Base-by-base conservation (phyloP, 768 basidiomycete genomes). In the Suillus sp. region DNA sequence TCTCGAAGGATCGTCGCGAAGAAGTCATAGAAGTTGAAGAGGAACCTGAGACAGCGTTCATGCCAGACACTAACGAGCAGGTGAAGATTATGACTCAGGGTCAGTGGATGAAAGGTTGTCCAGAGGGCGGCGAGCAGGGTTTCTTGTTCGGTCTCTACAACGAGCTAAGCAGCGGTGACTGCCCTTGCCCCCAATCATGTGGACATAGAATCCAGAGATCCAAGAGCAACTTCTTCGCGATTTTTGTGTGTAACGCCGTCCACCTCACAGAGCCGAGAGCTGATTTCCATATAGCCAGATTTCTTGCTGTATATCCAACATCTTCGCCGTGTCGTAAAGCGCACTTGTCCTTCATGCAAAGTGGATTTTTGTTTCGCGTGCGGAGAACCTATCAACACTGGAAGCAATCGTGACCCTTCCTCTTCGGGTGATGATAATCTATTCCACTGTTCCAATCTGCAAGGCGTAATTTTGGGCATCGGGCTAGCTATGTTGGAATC, bases 101-200 rank as follows among this genome's bases (percentile, higher is more conserved):
- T 32, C 89, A 95, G 71, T 97, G 94, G 94, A 97, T 97, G 95
- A 93, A 92, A 73, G 95, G 95, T 22, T 97, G 95, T 75, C 95
- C 95, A 0, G 95, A 96, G 74, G 93, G 92, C 59, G 88, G 89
- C 70, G 95, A 97, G 74, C 95, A 97, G 71, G 86, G 86, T 63
- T 91, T 91, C 77, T 79, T 97, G 59, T 97, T 97, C 77, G 84
- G 87, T 66, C 83, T 95, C 35, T 96, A 95, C 74, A 84, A 87
- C 54, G 83, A 90, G 66, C 81, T 96, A 59, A 84, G 81, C 67
- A 83, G 84, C 59, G 86, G 86, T 1, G 72, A 78, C 62, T 88
- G 89, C 69, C 72, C 76, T 5, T 97, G 95, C 75, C 90, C 95
- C 34, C 82, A 88, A 65, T 83, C 84, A 42, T 96, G 95, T 74